A percentile compares a stretch with the other conserved stretches of the same genome.
Conservation (phyloP, 1,284 basidiomycete species). For the Trichosporon asahii region DNA sequence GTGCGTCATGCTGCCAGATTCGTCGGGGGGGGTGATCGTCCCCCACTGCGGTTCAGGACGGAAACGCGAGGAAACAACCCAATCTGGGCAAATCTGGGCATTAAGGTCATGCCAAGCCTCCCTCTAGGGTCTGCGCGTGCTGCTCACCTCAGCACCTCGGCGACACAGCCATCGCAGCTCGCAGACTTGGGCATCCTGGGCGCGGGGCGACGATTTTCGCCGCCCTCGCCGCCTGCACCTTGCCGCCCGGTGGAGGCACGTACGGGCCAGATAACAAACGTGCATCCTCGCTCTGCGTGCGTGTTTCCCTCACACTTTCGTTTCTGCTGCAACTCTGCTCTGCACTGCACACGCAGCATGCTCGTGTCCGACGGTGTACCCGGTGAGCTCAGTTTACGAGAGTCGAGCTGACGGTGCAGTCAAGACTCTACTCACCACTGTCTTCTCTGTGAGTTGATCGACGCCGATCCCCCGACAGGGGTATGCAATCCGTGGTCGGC, state of each 20-base stretch:
- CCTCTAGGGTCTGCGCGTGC: slow-evolving; percentile 1
- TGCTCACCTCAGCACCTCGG: too few species aligned
- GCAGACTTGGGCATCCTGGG: too few species aligned
- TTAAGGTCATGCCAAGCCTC: neutral
- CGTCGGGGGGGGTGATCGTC: neutral
- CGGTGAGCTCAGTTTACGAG: neutral
- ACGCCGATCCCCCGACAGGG: neutral
- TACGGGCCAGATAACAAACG: neutral
- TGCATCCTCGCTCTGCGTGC: neutral
- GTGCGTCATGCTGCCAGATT: neutral
- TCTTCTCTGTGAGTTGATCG: slow-evolving; percentile 56
- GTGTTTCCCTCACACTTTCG: neutral
- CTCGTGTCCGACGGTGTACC: slow-evolving; percentile 14
- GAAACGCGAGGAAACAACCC: neutral
- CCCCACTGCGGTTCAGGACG: neutral
- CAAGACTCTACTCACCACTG: slow-evolving; percentile 49
- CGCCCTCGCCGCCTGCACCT: neutral
- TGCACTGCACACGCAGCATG: slow-evolving; percentile 14
- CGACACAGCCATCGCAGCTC: neutral
- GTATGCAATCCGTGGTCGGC: too few species aligned
- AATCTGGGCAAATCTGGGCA: neutral
- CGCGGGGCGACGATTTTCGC: neutral
- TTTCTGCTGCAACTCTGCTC: too few species aligned
- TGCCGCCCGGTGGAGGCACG: neutral
- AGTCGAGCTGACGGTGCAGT: slow-evolving; percentile 11